Evolutionary conservation across 768 basidiomycete genomes (phyloP).

Genomic region (Gloeophyllum trabeum): DNA sequence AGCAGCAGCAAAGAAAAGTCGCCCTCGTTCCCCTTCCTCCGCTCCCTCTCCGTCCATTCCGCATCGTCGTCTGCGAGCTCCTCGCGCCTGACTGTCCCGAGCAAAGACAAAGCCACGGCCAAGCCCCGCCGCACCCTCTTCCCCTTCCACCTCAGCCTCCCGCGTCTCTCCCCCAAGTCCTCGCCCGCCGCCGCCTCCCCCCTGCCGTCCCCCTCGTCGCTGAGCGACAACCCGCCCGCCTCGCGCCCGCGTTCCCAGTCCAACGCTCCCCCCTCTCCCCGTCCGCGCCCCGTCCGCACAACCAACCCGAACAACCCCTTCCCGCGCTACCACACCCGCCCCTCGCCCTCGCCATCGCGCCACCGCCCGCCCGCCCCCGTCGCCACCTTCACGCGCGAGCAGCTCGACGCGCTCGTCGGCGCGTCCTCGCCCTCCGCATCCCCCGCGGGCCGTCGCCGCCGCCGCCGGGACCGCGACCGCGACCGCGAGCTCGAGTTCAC

Average conservation of each 20-base stretch:
- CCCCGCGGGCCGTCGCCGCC: neutral
- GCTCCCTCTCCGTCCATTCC: neutral
- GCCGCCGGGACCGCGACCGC: neutral
- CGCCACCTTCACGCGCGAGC: neutral
- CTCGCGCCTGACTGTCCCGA: too few species aligned
- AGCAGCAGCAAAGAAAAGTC: conserved; percentile 7
- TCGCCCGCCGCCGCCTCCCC: too few species aligned
- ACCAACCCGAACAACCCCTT: neutral
- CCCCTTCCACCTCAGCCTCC: too few species aligned
- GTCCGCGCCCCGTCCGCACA: neutral
- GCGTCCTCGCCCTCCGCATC: neutral
- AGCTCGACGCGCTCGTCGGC: too few species aligned
- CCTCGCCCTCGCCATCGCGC: neutral
- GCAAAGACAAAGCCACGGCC: too few species aligned
- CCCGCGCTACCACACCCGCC: neutral
- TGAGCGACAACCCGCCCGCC: neutral
- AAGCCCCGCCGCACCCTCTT: too few species aligned
- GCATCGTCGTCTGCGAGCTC: neutral
- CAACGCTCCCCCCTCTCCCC: neutral
- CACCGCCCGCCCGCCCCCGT: neutral
- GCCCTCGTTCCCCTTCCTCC: conserved; percentile 6
- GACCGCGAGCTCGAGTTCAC: neutral
- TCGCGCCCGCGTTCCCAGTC: too few species aligned
- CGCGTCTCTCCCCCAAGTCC: too few species aligned
- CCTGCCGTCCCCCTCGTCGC: neutral